phyloP scores from a whole-genome alignment of 1,139 yeast species.

The Taphrina confusa region DNA sequence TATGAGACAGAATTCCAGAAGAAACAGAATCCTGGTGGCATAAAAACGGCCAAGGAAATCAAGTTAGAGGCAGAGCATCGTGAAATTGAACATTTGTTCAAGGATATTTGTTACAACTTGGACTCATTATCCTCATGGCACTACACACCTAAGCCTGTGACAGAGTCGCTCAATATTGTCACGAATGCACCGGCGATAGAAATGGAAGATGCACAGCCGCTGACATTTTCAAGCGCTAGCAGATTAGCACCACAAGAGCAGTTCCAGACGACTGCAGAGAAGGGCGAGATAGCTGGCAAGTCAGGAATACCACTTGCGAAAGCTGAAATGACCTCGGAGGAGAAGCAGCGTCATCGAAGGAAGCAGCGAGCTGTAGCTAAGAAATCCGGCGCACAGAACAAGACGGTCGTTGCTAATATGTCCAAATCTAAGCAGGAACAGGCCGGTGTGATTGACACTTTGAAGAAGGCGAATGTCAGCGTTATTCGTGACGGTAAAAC shows the following conservation, averaged over 20 bases:
- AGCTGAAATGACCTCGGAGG: conserved; percentile 81
- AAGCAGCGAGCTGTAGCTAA: conserved; percentile 62
- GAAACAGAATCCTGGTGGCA: conserved; percentile 50
- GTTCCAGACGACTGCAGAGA: conserved; percentile 52
- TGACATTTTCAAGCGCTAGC: conserved; percentile 71
- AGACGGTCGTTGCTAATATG: conserved; percentile 53
- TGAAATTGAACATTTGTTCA: conserved; percentile 70
- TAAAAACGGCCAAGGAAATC: conserved; percentile 48
- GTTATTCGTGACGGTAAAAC: conserved; percentile 78
- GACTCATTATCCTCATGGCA: conserved; percentile 92
- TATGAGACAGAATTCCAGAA: conserved; percentile 79
- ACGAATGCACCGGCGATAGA: conserved; percentile 76
- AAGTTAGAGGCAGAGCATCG: conserved; percentile 68
- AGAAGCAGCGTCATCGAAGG: conserved; percentile 82
- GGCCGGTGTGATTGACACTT: conserved; percentile 61
- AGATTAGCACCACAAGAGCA: conserved; percentile 94
- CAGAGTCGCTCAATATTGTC: conserved; percentile 74
- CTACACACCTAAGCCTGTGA: conserved; percentile 87
- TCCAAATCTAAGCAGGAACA: conserved; percentile 31
- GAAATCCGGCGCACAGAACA: conserved; percentile 49
- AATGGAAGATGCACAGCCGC: conserved; percentile 97
- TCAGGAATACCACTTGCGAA: conserved; percentile 82
- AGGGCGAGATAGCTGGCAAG: conserved; percentile 67
- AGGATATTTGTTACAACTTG: conserved; percentile 65
- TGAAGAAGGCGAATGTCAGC: conserved; percentile 73